Base-by-base conservation (phyloP, 805 yeast genomes). In the Clavispora asparagi region DNA sequence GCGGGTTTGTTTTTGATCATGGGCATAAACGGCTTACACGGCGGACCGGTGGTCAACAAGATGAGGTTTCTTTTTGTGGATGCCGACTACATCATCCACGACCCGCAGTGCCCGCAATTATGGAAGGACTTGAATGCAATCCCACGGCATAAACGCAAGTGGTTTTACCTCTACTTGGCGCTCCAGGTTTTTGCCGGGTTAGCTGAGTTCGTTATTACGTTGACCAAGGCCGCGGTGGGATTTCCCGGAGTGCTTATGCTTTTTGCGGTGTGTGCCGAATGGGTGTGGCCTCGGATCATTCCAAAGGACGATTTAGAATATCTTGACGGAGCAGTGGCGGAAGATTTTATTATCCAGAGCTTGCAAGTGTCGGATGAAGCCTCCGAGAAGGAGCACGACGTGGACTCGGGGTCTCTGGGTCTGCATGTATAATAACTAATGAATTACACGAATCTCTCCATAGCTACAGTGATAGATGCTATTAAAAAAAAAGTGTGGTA, bases 1-100 rank as follows among this genome's bases (percentile, higher is more conserved):
- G 87, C 97, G 0, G 99, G 99, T 0, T 71, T 94, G 40, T 92
- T 94, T 62, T 91, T 90, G 74, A 81, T 88, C 50, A 92, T 92
- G 98, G 97, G 96, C 0, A 71, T 88, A 0, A 78, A 84, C 1
- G 96, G 96, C 0, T 60, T 92, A 17, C 73, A 83, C 47, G 79
- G 74, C 6, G 88, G 87, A 58, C 82, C 73, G 4, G 79, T 92
- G 5, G 71, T 85, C 4, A 71, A 76, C 43, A 76, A 86, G 47
- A 66, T 92, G 4, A 61, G 84, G 29, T 87, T 76, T 62, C 49
- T 90, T 0, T 76, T 80, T 49, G 71, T 83, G 2, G 95, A 90
- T 50, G 64, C 69, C 10, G 58, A 61, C 30, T 71, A 70, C 51
- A 57, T 70, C 14, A 54, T 57, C 39, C 47, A 59, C 33, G 71